Evolutionary conservation across 176 grass and related monocot genomes (phyloP).

Genomic region (Oryza punctata): DNA sequence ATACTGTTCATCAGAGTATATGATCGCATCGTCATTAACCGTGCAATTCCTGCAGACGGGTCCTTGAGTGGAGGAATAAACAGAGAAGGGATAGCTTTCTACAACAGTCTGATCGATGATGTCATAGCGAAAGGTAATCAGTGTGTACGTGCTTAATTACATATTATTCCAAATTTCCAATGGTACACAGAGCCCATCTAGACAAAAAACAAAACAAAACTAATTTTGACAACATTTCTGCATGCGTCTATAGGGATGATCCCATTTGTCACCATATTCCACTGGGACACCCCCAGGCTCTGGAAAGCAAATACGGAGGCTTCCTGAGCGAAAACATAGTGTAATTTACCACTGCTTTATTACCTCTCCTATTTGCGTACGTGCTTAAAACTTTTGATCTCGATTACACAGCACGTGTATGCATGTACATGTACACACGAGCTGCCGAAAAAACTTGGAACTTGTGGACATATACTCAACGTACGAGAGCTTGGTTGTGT

Average conservation of each 20-base stretch:
- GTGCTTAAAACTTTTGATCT: no score
- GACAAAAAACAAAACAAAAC: not conserved
- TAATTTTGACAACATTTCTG: not conserved
- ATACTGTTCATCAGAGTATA: no score
- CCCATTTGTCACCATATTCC: conserved; percentile 71
- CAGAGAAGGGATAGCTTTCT: conserved; percentile 61
- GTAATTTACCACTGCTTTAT: conserved; percentile 9
- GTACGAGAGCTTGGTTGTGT: no score
- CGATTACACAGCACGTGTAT: no score
- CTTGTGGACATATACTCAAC: no score
- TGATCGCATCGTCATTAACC: not conserved
- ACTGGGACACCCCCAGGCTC: conserved; percentile 70
- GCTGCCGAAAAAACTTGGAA: no score
- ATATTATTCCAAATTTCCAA: no score
- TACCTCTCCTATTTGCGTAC: no score
- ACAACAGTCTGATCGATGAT: conserved; percentile 75
- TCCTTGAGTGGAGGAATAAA: conserved; percentile 65
- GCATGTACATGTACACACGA: no score
- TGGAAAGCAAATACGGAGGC: conserved; percentile 69
- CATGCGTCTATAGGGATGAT: conserved; percentile 28
- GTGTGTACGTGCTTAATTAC: not conserved
- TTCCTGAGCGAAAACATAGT: conserved; percentile 65
- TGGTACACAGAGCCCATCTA: no score
- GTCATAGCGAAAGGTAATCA: conserved; percentile 48
- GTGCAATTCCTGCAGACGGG: conserved; percentile 46